These are phyloP conservation scores for Cruciata laevipes DNA, from an alignment of 257 asterid species.

Conservation along the genomic window DNA sequence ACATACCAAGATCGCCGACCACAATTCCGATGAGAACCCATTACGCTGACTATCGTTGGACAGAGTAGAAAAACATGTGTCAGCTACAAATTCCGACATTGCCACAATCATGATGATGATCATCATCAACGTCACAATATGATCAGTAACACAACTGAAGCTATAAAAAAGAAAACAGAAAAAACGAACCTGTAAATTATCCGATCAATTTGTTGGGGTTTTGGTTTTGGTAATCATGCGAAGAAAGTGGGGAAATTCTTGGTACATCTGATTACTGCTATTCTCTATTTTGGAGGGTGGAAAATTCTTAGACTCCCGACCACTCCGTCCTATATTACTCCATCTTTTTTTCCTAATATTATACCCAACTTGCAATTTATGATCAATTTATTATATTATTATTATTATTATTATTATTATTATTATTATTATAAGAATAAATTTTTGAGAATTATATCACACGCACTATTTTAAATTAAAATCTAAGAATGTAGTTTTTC, in stretches of 20 bases:
- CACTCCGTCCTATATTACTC: constrained; percentile 2
- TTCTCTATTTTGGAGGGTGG: constrained; percentile 6
- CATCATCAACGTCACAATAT: background rate
- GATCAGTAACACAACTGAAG: background rate
- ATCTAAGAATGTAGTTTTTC: background rate
- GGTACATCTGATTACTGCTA: constrained; percentile 1
- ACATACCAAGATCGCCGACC: background rate
- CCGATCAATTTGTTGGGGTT: constrained; percentile 1
- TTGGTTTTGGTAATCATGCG: background rate
- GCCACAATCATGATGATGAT: background rate
- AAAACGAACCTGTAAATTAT: background rate
- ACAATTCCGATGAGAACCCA: background rate
- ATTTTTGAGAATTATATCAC: background rate
- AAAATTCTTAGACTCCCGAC: constrained; percentile 3
- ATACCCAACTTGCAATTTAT: background rate
- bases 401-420: too few species aligned
- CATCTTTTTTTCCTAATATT: background rate
- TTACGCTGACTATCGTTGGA: background rate
- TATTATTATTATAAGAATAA: too few species aligned
- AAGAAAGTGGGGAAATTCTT: constrained; percentile 1
- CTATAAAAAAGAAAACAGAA: background rate
- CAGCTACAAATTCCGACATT: background rate
- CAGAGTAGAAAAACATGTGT: background rate
- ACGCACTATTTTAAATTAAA: background rate
- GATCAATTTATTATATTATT: too few species aligned